Evolutionary conservation across 331 rosid genomes (phyloP).

Genomic region (Rhamnella rubrinervis): DNA sequence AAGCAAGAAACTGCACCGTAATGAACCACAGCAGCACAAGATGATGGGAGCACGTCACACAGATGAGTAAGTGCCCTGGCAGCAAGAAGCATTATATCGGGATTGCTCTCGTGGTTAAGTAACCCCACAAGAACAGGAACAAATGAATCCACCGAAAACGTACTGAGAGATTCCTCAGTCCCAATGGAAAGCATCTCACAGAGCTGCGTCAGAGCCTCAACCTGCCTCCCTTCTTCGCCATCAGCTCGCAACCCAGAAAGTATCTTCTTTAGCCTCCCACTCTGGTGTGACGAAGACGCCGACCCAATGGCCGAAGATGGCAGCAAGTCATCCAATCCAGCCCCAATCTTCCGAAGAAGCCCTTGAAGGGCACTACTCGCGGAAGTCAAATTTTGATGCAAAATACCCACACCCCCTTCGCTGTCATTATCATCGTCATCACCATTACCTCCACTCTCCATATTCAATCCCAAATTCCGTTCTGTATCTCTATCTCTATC

Average conservation of each 20-base stretch:
- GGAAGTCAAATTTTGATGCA: constrained; percentile 81
- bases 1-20: constrained; percentile 94
- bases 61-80: constrained; percentile 97
- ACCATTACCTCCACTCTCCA: constrained; percentile 55
- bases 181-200: constrained; percentile 98
- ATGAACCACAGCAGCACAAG: constrained; percentile 97
- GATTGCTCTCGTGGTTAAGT: constrained; percentile 94
- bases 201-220: constrained; percentile 90
- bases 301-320: constrained; percentile 81
- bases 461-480: constrained; percentile 58
- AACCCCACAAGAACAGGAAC: constrained; percentile 94
- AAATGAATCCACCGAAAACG: constrained; percentile 89
- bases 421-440: constrained; percentile 87
- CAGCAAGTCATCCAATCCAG: constrained; percentile 88
- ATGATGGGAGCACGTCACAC: constrained; percentile 91
- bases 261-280: constrained; percentile 87
- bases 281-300: constrained; percentile 80
- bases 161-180: constrained; percentile 91
- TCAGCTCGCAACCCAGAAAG: constrained; percentile 85
- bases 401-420: constrained; percentile 75
- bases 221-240: constrained; percentile 95
- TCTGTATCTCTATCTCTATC: constrained; percentile 40
- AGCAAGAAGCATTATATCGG: constrained; percentile 96
- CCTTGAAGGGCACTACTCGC: constrained; percentile 99
- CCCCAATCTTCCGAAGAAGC: constrained; percentile 90